These are phyloP conservation scores for Ophiostoma ips DNA, from an alignment of 2,329 filamentous ascomycete species.

Conservation along the genomic window DNA sequence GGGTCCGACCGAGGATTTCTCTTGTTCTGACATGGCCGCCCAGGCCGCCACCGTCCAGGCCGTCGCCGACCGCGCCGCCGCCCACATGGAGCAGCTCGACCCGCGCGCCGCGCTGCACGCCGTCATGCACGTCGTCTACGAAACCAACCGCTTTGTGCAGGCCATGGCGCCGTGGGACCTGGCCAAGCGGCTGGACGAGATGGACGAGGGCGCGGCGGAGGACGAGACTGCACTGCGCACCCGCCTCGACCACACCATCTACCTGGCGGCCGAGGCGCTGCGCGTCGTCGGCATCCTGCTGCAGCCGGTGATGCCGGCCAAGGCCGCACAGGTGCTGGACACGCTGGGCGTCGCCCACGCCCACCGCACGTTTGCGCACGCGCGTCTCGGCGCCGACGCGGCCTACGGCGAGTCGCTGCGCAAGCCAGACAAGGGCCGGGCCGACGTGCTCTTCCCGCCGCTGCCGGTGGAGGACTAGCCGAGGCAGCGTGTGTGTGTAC, in stretches of 20 bases:
- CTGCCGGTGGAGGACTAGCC: constrained; percentile 26
- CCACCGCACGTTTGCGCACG: constrained; percentile 49
- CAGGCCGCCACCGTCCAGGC: constrained; percentile 7
- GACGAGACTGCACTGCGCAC: constrained; percentile 17
- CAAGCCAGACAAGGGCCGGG: constrained; percentile 23
- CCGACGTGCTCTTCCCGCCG: constrained; percentile 39
- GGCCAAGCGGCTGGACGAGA: constrained; percentile 50
- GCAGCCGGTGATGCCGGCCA: constrained; percentile 80
- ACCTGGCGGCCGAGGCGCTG: constrained; percentile 57
- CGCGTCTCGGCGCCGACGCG: constrained; percentile 48
- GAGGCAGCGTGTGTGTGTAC: neutral
- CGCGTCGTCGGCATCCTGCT: constrained; percentile 72
- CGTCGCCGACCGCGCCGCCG: constrained; percentile 28
- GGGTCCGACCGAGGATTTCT: neutral
- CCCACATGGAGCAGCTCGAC: constrained; percentile 49
- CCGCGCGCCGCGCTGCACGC: constrained; percentile 50
- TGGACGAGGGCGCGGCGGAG: constrained; percentile 20
- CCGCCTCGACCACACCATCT: constrained; percentile 49
- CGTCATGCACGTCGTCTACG: constrained; percentile 47
- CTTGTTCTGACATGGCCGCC: neutral
- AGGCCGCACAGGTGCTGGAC: constrained; percentile 59
- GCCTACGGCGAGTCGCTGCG: constrained; percentile 45
- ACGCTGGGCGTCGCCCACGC: constrained; percentile 55
- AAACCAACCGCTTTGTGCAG: constrained; percentile 57
- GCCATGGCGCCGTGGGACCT: constrained; percentile 55